Evolutionary conservation across 257 asterid species (phyloP).

Genomic region (Solanum neorickii): DNA sequence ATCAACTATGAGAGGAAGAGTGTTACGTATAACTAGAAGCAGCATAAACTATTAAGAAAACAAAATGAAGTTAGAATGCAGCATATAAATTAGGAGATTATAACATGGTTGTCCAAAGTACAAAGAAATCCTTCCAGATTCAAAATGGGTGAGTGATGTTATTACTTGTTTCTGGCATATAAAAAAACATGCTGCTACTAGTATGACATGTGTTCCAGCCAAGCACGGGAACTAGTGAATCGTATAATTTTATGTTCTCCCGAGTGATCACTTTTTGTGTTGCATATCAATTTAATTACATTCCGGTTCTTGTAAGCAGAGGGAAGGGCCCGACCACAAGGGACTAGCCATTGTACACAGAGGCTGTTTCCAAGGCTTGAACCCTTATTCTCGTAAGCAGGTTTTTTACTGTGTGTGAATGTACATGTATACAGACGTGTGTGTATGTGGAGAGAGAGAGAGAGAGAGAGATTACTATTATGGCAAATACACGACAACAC

Average conservation of each 20-base stretch:
- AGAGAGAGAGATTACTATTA: constrained; percentile 45
- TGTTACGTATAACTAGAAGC: constrained; percentile 63
- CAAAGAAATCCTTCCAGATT: neutral
- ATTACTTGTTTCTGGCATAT: neutral
- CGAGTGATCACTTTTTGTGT: neutral
- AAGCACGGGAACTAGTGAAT: neutral
- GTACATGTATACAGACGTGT: neutral
- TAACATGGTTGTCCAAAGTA: neutral
- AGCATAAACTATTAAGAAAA: constrained; percentile 56
- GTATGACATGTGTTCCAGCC: neutral
- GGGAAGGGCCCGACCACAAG: neutral
- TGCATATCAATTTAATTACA: neutral
- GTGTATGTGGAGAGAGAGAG: neutral
- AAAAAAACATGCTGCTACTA: neutral
- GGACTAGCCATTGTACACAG: neutral
- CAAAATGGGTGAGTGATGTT: neutral
- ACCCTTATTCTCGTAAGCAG: neutral
- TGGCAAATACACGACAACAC: constrained; percentile 66
- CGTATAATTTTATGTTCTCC: neutral
- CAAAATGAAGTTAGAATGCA: neutral
- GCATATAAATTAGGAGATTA: neutral
- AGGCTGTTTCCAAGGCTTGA: neutral
- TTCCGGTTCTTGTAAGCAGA: neutral
- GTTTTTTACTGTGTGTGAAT: neutral
- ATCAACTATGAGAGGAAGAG: constrained; percentile 56